Conservation (phyloP, 495 filamentous ascomycete genomes). For the Aspergillus baeticus region DNA sequence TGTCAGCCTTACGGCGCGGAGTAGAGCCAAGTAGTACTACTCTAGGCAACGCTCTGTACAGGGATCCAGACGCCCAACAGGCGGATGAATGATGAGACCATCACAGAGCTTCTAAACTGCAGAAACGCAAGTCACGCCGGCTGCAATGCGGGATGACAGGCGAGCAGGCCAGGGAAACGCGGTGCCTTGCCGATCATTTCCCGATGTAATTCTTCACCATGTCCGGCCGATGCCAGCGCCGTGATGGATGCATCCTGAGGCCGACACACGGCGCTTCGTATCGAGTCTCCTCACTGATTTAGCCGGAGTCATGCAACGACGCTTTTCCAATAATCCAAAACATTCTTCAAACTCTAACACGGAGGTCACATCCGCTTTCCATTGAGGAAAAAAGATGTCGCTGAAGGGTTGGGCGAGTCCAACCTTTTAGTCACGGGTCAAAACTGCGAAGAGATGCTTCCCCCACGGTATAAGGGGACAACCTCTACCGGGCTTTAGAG, state of each 20-base stretch:
- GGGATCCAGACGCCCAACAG: neutral
- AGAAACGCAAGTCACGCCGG: neutral
- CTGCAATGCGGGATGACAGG: neutral
- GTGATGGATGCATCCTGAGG: neutral
- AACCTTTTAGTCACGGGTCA: neutral
- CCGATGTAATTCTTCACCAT: slow-evolving; percentile 6
- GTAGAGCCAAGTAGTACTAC: neutral
- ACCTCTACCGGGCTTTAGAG: too few species aligned
- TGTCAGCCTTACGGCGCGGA: neutral
- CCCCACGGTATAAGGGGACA: too few species aligned
- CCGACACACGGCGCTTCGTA: neutral
- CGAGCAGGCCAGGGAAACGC: neutral
- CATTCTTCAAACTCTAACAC: neutral
- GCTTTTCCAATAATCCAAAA: neutral
- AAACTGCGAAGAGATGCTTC: neutral
- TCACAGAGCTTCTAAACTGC: neutral
- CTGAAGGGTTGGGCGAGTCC: neutral
- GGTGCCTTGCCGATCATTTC: slow-evolving; percentile 24
- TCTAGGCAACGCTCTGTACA: neutral
- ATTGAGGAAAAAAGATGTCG: neutral
- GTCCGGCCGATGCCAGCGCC: neutral
- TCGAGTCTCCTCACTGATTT: slow-evolving; percentile 10
- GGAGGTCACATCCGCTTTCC: neutral
- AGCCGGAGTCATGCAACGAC: slow-evolving; percentile 9
- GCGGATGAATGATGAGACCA: neutral